phyloP scores from a whole-genome alignment of 495 filamentous ascomycete genomes.

The Immersiella caudata region DNA sequence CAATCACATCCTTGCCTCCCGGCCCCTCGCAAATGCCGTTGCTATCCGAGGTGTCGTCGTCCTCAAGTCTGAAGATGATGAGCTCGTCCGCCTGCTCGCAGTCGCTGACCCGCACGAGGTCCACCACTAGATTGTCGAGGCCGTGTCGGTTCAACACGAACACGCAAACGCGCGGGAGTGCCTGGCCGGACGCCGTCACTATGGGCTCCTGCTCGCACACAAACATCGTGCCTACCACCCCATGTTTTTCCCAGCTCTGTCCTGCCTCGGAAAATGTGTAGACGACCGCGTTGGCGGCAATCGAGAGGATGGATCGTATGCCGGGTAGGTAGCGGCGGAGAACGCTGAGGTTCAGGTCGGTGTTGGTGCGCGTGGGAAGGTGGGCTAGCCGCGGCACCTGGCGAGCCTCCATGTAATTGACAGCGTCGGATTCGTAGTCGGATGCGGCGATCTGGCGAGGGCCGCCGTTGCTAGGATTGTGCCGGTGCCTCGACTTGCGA shows the following conservation, averaged over 20 bases:
- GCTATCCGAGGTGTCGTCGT: slow-evolving; percentile 20
- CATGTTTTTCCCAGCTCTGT: slow-evolving; percentile 74
- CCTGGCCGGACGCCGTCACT: slow-evolving; percentile 28
- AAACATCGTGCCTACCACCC: slow-evolving; percentile 80
- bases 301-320: slow-evolving; percentile 67
- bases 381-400: slow-evolving; percentile 26
- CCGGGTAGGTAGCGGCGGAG: slow-evolving; percentile 72
- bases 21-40: slow-evolving; percentile 26
- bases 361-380: slow-evolving; percentile 64
- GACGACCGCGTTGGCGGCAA: slow-evolving; percentile 77
- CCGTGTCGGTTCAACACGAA: slow-evolving; percentile 54
- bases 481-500: slow-evolving; percentile 41
- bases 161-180: slow-evolving; percentile 38
- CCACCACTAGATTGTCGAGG: slow-evolving; percentile 47
- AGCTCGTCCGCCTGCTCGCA: slow-evolving; percentile 48
- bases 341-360: slow-evolving; percentile 80
- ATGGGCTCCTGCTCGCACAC: slow-evolving; percentile 63
- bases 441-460: slow-evolving; percentile 46
- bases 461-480: slow-evolving; percentile 41
- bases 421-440: slow-evolving; percentile 66
- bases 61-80: slow-evolving; percentile 48
- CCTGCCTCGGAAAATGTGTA: slow-evolving; percentile 69
- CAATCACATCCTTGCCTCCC: slow-evolving; percentile 43
- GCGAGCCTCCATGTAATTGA: slow-evolving; percentile 45
- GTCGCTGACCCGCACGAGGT: slow-evolving; percentile 42